A percentile compares a stretch with the other conserved stretches of the same genome.
Evolutionary conservation across 352 stramenopile species (phyloP).

Genomic region (Pythium oligandrum): DNA sequence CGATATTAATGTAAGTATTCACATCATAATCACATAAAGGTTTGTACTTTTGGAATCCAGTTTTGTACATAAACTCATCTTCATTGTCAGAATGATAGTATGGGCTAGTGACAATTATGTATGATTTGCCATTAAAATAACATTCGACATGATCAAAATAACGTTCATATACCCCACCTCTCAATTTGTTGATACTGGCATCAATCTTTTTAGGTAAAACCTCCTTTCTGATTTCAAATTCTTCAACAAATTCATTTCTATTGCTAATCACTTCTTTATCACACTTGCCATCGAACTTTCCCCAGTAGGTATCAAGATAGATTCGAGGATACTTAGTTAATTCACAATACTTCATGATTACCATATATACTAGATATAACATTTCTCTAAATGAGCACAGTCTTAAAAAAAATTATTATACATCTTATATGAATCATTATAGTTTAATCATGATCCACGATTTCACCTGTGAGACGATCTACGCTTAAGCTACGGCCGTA

Average conservation of each 20-base stretch:
- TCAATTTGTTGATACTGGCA: neutral
- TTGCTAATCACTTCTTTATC: conserved; percentile 6
- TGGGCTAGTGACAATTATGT: conserved; percentile 8
- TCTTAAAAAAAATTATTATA: conserved; percentile 10
- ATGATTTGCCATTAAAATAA: conserved; percentile 10
- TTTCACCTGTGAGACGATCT: conserved; percentile 4
- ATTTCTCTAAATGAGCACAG: conserved; percentile 11
- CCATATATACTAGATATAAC: conserved; percentile 4
- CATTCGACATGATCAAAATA: conserved; percentile 8
- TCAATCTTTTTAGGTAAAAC: neutral
- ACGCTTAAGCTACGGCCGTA: too few species aligned
- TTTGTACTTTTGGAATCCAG: conserved; percentile 9
- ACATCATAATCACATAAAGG: conserved; percentile 3
- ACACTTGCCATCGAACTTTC: conserved; percentile 5
- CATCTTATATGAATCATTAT: conserved; percentile 6
- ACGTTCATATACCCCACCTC: neutral
- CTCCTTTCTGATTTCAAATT: conserved; percentile 3
- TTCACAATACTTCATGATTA: conserved; percentile 5
- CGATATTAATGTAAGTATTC: conserved; percentile 8
- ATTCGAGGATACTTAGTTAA: conserved; percentile 3
- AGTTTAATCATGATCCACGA: conserved; percentile 10
- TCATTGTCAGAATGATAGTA: conserved; percentile 3
- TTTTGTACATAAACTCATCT: conserved; percentile 6
- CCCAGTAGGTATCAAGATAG: conserved; percentile 5
- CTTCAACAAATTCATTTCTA: conserved; percentile 6